A percentile compares a stretch with the other conserved stretches of the same genome.
phyloP scores from a whole-genome alignment of 169 alveolate genomes.

The Babesia ovis region DNA sequence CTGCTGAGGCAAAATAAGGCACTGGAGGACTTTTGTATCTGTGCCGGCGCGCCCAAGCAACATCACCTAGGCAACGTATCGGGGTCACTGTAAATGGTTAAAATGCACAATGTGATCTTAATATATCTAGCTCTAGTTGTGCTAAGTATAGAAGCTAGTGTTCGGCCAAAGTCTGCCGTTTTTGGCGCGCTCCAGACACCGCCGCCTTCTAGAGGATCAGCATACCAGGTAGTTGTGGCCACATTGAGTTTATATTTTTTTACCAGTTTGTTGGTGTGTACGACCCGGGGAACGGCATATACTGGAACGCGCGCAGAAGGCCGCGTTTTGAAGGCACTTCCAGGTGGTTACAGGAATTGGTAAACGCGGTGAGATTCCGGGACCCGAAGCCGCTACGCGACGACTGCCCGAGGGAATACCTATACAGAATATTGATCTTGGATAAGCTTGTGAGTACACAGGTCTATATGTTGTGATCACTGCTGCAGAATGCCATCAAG shows the following conservation, averaged over 20 bases:
- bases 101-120: neutral
- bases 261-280: conserved; percentile 58
- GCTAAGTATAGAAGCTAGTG: neutral
- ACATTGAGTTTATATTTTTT: neutral
- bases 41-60: conserved; percentile 37
- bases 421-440: conserved; percentile 20
- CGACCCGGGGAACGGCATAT: conserved; percentile 39
- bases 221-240: conserved; percentile 11
- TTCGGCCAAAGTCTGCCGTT: conserved; percentile 46
- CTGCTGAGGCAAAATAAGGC: conserved; percentile 21
- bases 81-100: neutral
- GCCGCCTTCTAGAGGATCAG: neutral
- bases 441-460: conserved; percentile 24
- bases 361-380: conserved; percentile 13
- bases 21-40: conserved; percentile 28
- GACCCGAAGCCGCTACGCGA: conserved; percentile 15
- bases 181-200: conserved; percentile 61
- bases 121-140: neutral
- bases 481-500: conserved; percentile 45
- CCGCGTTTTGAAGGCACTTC: neutral
- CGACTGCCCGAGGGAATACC: conserved; percentile 16
- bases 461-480: neutral
- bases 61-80: conserved; percentile 31
- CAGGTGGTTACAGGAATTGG: neutral
- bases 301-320: conserved; percentile 43